phyloP scores from a whole-genome alignment of 1,284 basidiomycete species.

The Boletus sp. region DNA sequence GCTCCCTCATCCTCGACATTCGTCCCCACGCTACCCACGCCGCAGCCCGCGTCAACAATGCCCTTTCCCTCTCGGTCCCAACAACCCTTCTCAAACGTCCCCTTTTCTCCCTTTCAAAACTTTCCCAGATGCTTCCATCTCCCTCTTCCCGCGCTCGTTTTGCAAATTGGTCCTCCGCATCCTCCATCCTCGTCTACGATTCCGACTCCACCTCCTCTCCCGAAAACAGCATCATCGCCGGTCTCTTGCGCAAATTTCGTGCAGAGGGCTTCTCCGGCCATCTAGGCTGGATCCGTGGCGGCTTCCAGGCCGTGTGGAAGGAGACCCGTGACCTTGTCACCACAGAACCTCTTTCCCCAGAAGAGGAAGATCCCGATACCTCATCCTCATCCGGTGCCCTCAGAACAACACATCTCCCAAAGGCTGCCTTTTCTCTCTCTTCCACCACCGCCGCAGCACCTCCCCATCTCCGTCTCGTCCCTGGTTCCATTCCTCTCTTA shows the following conservation, averaged over 20 bases:
- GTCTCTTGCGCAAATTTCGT: constrained; percentile 85
- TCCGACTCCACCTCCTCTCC: constrained; percentile 66
- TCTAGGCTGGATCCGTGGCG: constrained; percentile 80
- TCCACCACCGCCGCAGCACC: constrained; percentile 48
- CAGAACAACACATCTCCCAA: constrained; percentile 63
- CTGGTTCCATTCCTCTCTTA: constrained; percentile 23
- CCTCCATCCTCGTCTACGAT: constrained; percentile 80
- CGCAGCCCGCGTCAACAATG: constrained; percentile 64
- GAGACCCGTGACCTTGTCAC: constrained; percentile 58
- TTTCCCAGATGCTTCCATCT: constrained; percentile 77
- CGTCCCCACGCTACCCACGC: constrained; percentile 79
- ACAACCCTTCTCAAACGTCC: constrained; percentile 93
- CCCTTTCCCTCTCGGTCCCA: constrained; percentile 91
- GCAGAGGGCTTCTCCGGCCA: constrained; percentile 68
- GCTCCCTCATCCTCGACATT: constrained; percentile 78
- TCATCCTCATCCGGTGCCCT: constrained; percentile 43
- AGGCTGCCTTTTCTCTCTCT: constrained; percentile 62
- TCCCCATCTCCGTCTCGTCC: constrained; percentile 11
- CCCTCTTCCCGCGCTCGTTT: constrained; percentile 61
- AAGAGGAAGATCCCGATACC: constrained; percentile 53
- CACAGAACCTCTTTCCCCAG: constrained; percentile 46
- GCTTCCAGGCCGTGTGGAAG: constrained; percentile 73
- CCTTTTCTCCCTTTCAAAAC: constrained; percentile 74
- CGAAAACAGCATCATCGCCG: constrained; percentile 72
- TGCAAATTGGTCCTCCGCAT: constrained; percentile 56